Evolutionary conservation across 2,329 filamentous ascomycete genomes (phyloP).

Genomic region (Ophiostoma quercus): DNA sequence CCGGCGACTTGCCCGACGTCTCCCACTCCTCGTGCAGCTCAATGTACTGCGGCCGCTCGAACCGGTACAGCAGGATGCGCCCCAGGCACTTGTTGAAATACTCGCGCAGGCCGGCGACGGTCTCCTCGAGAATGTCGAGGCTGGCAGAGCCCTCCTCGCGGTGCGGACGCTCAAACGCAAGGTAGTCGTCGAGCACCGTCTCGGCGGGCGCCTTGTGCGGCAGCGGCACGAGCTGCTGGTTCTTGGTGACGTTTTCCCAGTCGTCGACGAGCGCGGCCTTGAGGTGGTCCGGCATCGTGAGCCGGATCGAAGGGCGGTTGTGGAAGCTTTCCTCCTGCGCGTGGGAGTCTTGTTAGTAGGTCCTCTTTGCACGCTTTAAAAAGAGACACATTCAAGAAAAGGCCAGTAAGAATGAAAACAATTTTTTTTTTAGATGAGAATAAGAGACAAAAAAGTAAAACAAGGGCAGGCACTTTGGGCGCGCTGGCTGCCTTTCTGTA

Average conservation of each 20-base stretch:
- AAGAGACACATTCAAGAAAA: not conserved
- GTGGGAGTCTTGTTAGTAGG: not conserved
- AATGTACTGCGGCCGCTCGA: conserved; percentile 84
- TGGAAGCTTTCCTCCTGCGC: conserved; percentile 85
- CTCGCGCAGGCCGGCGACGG: conserved; percentile 76
- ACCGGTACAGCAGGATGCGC: conserved; percentile 83
- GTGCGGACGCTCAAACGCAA: conserved; percentile 61
- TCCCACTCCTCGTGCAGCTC: conserved; percentile 69
- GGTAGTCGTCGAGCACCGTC: conserved; percentile 75
- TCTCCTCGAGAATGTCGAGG: conserved; percentile 82
- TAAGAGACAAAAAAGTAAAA: no score
- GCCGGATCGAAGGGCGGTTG: conserved; percentile 74
- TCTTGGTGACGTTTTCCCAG: conserved; percentile 98
- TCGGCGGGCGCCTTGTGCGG: conserved; percentile 71
- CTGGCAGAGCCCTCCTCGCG: conserved; percentile 63
- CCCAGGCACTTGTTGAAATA: conserved; percentile 92
- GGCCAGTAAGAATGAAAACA: not conserved
- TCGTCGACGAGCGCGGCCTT: conserved; percentile 94
- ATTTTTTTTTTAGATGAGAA: not conserved
- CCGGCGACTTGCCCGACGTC: conserved; percentile 52
- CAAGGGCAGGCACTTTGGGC: no score
- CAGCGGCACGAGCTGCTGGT: conserved; percentile 79
- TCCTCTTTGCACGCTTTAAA: not conserved
- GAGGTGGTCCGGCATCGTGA: conserved; percentile 80
- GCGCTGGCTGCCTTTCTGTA: no score